A percentile compares a stretch with the other conserved stretches of the same genome.
Conservation (phyloP, 2,329 filamentous ascomycete species). For the Fusarium tricinctum region DNA sequence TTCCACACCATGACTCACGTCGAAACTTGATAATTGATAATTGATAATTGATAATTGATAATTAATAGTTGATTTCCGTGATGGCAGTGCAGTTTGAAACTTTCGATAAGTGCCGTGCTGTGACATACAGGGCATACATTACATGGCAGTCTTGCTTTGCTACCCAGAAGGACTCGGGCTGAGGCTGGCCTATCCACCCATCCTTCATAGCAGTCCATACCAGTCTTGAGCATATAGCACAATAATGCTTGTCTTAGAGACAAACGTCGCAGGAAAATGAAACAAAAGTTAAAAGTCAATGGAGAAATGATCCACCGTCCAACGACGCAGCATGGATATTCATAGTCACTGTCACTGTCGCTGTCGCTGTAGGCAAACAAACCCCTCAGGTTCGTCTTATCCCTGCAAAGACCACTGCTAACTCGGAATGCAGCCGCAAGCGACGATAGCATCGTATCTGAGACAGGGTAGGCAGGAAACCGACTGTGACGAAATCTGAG, state of each 20-base stretch:
- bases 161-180: background rate
- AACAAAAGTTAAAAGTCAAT: background rate
- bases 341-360: background rate
- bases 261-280: background rate
- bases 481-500: conserved; percentile 8
- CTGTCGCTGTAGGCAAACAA: conserved; percentile 8
- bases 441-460: conserved; percentile 32
- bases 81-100: conserved; percentile 34
- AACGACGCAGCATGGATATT: background rate
- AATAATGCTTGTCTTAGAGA: background rate
- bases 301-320: background rate
- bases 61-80: conserved; percentile 24
- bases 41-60: conserved; percentile 37
- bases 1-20: conserved; percentile 27
- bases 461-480: conserved; percentile 14
- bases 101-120: conserved; percentile 10
- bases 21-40: conserved; percentile 35
- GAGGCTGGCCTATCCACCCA: background rate
- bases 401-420: conserved; percentile 32
- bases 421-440: conserved; percentile 24
- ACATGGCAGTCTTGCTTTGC: background rate
- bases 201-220: too few relatives aligned
- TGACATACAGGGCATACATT: conserved; percentile 10
- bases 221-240: background rate
- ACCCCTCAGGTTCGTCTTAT: conserved; percentile 48